These are phyloP conservation scores for Curvularia spicifera DNA, from an alignment of 2,329 filamentous ascomycete genomes.

Conservation along the genomic window DNA sequence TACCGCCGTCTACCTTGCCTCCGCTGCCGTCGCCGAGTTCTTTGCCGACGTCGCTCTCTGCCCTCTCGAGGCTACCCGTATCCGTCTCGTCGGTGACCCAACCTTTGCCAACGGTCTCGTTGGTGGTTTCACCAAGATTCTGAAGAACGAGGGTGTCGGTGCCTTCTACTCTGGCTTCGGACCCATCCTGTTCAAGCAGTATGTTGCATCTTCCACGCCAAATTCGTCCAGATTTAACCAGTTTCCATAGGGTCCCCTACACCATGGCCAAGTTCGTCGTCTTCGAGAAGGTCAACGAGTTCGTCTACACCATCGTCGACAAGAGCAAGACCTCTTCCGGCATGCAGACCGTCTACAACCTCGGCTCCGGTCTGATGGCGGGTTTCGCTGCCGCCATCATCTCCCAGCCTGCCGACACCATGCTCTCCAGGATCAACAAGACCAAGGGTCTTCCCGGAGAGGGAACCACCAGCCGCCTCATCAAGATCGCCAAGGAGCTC, in stretches of 20 bases:
- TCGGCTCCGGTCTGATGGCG: constrained; percentile 83
- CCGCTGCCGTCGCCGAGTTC: constrained; percentile 67
- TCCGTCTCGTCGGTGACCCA: constrained; percentile 88
- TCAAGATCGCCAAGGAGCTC: constrained; percentile 89
- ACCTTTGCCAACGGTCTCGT: constrained; percentile 82
- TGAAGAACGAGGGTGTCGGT: constrained; percentile 79
- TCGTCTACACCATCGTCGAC: constrained; percentile 71
- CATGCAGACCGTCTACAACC: constrained; percentile 80
- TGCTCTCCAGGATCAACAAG: constrained; percentile 97
- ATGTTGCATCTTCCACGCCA: constrained; percentile 19
- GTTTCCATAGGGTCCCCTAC: constrained; percentile 73
- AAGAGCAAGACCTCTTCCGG: constrained; percentile 72
- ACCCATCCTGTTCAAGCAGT: constrained; percentile 55
- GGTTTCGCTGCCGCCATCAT: constrained; percentile 86
- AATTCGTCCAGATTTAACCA: constrained; percentile 24
- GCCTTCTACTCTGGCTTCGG: constrained; percentile 93
- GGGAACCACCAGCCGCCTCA: constrained; percentile 77
- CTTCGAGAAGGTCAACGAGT: constrained; percentile 85
- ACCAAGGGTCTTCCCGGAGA: constrained; percentile 86
- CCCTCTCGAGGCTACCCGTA: constrained; percentile 91
- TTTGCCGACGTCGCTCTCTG: constrained; percentile 82
- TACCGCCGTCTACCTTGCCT: constrained; percentile 79
- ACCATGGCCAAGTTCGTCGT: constrained; percentile 96
- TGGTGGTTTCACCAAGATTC: constrained; percentile 81
- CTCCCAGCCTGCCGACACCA: constrained; percentile 90